Base-by-base conservation (phyloP, 345 rosid genomes). In the Arabis hirsuta region DNA sequence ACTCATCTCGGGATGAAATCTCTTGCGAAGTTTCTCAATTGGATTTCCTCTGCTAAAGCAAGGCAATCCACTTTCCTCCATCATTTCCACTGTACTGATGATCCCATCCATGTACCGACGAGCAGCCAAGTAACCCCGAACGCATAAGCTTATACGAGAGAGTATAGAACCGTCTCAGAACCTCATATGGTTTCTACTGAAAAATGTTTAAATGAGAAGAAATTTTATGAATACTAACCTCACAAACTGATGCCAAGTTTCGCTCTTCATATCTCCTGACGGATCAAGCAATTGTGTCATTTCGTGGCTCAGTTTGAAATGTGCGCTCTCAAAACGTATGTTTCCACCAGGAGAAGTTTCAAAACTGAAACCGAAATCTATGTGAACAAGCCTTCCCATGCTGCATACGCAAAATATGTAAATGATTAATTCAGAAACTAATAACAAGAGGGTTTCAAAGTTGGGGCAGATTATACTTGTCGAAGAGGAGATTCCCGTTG, bases 401-500 rank as follows among this genome's bases (percentile, higher is more conserved):
- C 98, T 92, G 87, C 83, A 82, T 22, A 50, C 29, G n/a, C 65
- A 81, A 31, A 13, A 46, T 22, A 63, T 9, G 26, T 10, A 12
- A n/a, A 31, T 9, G 16, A 0, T 46, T 43, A 59, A 31, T 29
- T 45, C 27, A 41, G 29, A 22, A 27, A 9, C 9, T 42, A 9
- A 16, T 5, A 39, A 12, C 22, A 12, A 14, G 42, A 22, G 53
- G 12, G 50, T 22, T 16, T 13, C 7, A 11, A 14, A 34, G 38
- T 10, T 29, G 12, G 12, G 20, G 64, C 2, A 31, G 24, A n/a
- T 9, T 76, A 7, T 87, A 91, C 98, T 65, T 79, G 78, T 92
- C 96, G 72, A 92, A 92, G 69, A 92, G 96, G 78, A 92, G 92
- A 84, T 92, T 92, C 54, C 95, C 98, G 54, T 90, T 92, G 84